Base-by-base conservation (phyloP, 1,139 yeast species). In the Blastobotrys persicus region DNA sequence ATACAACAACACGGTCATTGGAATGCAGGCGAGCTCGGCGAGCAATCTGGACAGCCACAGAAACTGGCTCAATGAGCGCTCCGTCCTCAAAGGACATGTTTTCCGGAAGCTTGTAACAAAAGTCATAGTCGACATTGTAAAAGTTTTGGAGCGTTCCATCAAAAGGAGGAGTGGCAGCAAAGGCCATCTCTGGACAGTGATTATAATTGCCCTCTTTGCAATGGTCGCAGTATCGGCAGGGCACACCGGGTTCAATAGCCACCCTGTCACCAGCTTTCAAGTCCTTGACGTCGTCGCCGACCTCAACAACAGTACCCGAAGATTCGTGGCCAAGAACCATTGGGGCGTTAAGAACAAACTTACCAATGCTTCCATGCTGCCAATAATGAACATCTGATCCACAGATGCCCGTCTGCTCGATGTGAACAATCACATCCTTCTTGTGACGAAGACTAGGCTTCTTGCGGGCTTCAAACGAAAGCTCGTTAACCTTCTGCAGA, bases 311-410 rank as follows among this genome's bases (percentile, higher is more conserved):
- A 13, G 79, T 70, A 43, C 95, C 95, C 5, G 88, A 71, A 13
- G 85, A 78, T 61, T 83, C 91, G 59, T 83, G 91, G 19, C 91
- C 91, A 52, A 83, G 70, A 14, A 63, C 59, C 59, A 62, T 54
- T 16, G 65, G 65, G 20, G 56, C 55, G 40, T 57, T 52, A 45
- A 64, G 66, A 11, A 52, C 37, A 50, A 66, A 68, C 46, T 59
- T 76, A 16, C 96, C 96, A 62, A 87, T 85, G 53, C 76, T 76
- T 2, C 96, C 96, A 58, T 83, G 85, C 44, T 81, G 79, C 62
- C 82, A 87, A 73, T 84, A 88, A 63, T 88, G 95, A 54, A 87
- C 85, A 65, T 87, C 95, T 1, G 89, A 82, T 2, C 95, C 95
- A 67, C 96, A 88, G 54, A 88, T 83, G 45, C 96, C 96, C 0